Evolutionary conservation across 2,329 filamentous ascomycete genomes (phyloP).

Genomic region (Xylaria sp.): DNA sequence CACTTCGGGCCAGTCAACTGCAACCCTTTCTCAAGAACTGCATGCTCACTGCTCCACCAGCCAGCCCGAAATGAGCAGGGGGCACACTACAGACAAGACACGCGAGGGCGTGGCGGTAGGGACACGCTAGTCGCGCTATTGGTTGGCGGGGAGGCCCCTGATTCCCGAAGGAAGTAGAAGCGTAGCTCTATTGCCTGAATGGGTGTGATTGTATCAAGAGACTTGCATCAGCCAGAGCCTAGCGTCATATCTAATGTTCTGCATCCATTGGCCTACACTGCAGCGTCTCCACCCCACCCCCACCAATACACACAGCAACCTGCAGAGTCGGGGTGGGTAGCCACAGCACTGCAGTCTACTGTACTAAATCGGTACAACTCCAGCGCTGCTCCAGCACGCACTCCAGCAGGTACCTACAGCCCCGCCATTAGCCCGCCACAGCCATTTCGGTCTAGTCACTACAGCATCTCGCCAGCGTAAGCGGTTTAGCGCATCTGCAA

Average conservation of each 20-base stretch:
- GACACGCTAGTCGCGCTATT: background rate
- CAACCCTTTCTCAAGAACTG: slow-evolving; percentile 22
- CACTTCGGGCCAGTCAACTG: slow-evolving; percentile 20
- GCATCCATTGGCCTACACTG: slow-evolving; percentile 13
- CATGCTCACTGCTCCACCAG: slow-evolving; percentile 22
- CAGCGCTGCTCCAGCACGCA: too few relatives aligned
- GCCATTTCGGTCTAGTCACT: slow-evolving; percentile 17
- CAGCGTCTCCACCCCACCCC: slow-evolving; percentile 5
- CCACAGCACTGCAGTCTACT: slow-evolving; percentile 6
- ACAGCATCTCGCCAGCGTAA: slow-evolving; percentile 9
- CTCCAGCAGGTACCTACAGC: too few relatives aligned
- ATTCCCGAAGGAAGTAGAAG: background rate
- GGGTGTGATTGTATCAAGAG: background rate
- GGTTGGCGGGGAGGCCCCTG: background rate
- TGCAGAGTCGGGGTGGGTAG: slow-evolving; percentile 16
- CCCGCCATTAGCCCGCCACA: too few relatives aligned
- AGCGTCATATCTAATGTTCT: slow-evolving; percentile 17
- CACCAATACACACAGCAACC: background rate
- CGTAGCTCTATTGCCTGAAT: background rate
- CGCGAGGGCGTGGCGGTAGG: slow-evolving; percentile 16
- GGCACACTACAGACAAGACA: background rate
- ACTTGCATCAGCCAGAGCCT: slow-evolving; percentile 8
- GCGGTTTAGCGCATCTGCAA: slow-evolving; percentile 31
- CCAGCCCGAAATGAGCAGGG: slow-evolving; percentile 25
- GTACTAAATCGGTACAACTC: background rate